Conservation (phyloP, 169 alveolate species). For the Plasmodium malariae region DNA sequence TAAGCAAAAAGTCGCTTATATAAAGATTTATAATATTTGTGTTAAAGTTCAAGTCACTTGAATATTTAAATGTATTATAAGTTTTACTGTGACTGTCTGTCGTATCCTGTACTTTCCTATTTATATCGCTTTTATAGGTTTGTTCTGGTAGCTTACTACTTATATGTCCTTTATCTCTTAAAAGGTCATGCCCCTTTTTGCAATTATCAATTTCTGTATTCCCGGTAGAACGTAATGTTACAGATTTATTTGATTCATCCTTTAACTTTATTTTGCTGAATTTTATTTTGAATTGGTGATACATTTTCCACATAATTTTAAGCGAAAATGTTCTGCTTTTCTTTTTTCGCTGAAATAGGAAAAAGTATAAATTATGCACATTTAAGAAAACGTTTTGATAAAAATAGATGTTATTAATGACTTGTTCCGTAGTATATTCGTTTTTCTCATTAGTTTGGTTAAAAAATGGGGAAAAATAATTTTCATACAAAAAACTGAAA, state of each 20-base stretch:
- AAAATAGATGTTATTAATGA: background rate
- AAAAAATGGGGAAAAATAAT: constrained; percentile 23
- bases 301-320: constrained; percentile 49
- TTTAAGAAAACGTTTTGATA: constrained; percentile 53
- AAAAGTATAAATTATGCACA: constrained; percentile 37
- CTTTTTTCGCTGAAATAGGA: constrained; percentile 51
- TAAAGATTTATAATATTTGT: constrained; percentile 40
- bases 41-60: constrained; percentile 48
- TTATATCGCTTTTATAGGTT: background rate
- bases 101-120: background rate
- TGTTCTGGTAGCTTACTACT: background rate
- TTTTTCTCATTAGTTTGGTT: background rate
- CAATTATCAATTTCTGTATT: background rate
- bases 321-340: constrained; percentile 43
- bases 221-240: background rate
- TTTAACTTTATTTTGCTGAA: constrained; percentile 22
- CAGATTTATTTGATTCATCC: background rate
- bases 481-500: constrained; percentile 39
- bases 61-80: constrained; percentile 34
- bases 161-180: background rate
- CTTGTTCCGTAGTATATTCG: background rate
- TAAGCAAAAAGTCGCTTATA: constrained; percentile 30
- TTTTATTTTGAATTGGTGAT: constrained; percentile 33
- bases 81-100: background rate
- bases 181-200: background rate